Conservation (phyloP, 345 rosid species). For the Microcos paniculata region DNA sequence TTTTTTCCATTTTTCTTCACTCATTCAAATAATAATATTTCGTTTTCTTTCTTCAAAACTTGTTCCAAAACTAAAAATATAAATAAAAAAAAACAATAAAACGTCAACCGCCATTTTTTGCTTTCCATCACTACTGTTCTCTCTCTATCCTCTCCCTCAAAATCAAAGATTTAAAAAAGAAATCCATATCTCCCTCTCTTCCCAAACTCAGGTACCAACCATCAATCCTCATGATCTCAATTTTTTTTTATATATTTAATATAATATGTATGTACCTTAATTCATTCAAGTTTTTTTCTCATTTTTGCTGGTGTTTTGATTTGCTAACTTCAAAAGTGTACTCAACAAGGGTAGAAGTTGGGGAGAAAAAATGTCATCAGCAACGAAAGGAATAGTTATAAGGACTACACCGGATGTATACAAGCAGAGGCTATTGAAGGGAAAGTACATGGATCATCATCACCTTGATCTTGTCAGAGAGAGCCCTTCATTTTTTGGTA, state of each 20-base stretch:
- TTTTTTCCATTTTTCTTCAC: not conserved
- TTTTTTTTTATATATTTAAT: too few relatives aligned
- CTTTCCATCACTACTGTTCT: constrained; percentile 16
- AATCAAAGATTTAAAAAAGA: not conserved
- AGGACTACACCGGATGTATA: constrained; percentile 25
- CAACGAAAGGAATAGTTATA: constrained; percentile 38
- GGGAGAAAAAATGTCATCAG: constrained; percentile 25
- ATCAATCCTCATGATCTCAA: too few relatives aligned
- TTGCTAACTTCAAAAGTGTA: not conserved
- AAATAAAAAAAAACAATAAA: not conserved
- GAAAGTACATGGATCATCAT: constrained; percentile 30
- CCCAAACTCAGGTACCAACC: constrained; percentile 5
- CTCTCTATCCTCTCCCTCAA: not conserved
- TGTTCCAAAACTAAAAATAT: not conserved
- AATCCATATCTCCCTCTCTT: not conserved
- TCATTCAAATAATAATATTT: not conserved
- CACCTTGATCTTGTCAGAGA: constrained; percentile 21
- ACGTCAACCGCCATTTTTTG: constrained; percentile 43
- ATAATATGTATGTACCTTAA: too few relatives aligned
- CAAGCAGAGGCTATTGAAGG: constrained; percentile 28
- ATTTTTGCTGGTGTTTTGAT: not conserved
- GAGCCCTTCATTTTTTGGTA: constrained; percentile 22
- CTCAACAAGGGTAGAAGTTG: too few relatives aligned
- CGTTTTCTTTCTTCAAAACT: not conserved
- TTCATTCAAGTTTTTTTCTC: too few relatives aligned